Evolutionary conservation across 345 rosid genomes (phyloP), one percentile per base, ranked within the genome.

Genomic region (Toxicodendron radicans): DNA sequence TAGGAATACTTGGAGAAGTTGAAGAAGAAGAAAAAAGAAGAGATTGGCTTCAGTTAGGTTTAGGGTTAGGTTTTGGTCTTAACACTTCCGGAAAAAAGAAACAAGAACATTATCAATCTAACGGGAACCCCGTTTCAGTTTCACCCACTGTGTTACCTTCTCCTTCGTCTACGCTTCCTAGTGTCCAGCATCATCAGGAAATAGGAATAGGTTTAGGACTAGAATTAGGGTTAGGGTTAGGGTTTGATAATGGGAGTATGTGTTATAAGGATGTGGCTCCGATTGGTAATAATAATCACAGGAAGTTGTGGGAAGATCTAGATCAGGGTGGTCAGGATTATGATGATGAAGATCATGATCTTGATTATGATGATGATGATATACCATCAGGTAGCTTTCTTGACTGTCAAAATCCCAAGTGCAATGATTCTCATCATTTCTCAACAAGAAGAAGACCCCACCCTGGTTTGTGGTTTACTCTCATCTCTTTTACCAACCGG

Each of bases 401-500:
- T 58, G 62, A 76, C 80, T 52, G 79, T 73, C 53, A 58, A 65
- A 30, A 69, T 69, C 75, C 78, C 30, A n/a, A 48, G 58, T 68
- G 73, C 71, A 72, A 77, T 53, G 54, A 76, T 54, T 41, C 72
- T 48, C 73, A 81, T 82, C 20, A 76, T 76, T 53, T 46, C 78
- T 54, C 67, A 12, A n/a, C 56, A 57, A 21, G 41, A 58, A 35
- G 60, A 76, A 76, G 70, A 60, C 78, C 85, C 68, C 80, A 70
- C 76, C 66, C 74, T 82, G 83, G 83, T 48, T 73, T 79, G 53
- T 82, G 85, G 85, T 82, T 82, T 49, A 76, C 76, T 62, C 85
- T 82, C 30, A 74, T 48, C 27, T 76, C 85, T 21, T 61, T 69
- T 10, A 66, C 76, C 76, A 76, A 76, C 76, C 58, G 82, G 85